These are phyloP conservation scores for Thalia dealbata DNA, from an alignment of 176 grass and related monocot species.

Conservation along the genomic window DNA sequence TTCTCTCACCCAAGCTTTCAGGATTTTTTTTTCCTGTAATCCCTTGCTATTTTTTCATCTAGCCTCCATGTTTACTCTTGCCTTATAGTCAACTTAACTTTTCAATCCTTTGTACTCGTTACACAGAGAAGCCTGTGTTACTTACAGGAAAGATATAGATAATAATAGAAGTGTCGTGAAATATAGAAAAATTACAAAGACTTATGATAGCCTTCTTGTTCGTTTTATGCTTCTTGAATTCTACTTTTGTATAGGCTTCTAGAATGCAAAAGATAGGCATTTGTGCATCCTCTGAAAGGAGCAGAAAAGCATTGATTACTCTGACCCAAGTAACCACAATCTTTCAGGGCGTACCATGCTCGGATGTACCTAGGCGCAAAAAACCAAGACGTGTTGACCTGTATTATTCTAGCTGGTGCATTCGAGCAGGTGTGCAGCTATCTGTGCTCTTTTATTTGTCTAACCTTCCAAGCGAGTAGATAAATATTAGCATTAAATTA, in stretches of 20 bases:
- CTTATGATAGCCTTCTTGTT: neutral
- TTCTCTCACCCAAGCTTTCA: neutral
- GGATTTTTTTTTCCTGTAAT: neutral
- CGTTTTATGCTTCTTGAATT: neutral
- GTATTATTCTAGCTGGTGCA: conserved; percentile 98
- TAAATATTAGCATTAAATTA: neutral
- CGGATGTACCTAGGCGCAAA: conserved; percentile 48
- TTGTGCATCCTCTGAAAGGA: neutral
- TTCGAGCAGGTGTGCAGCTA: conserved; percentile 55
- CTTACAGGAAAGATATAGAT: neutral
- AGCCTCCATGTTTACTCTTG: neutral
- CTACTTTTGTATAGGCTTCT: neutral
- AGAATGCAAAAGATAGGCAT: neutral
- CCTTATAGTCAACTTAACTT: neutral
- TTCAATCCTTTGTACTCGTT: neutral
- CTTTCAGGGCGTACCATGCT: conserved; percentile 62
- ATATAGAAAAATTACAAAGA: neutral
- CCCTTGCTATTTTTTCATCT: neutral
- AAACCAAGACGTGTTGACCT: conserved; percentile 91
- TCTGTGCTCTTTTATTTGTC: neutral
- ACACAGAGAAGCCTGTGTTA: neutral
- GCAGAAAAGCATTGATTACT: too few relatives aligned
- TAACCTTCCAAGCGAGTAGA: neutral
- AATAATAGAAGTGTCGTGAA: neutral
- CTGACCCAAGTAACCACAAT: neutral